Base-by-base conservation (phyloP, 2,329 filamentous ascomycete species). In the Colletotrichum sp. region DNA sequence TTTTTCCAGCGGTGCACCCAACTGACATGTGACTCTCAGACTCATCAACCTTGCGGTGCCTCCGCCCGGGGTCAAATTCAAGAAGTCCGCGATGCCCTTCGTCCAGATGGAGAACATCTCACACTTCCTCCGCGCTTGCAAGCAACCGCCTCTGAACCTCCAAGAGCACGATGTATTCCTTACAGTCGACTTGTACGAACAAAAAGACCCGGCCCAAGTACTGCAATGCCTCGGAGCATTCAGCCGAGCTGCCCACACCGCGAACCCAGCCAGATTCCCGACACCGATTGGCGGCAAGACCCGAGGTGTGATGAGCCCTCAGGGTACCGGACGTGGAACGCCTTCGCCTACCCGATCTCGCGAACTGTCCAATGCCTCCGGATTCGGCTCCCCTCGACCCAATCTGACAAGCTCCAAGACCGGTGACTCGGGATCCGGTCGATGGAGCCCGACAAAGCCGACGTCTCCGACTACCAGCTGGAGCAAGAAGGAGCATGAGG, bases 71-170 rank as follows among this genome's bases (percentile, higher is more conserved):
- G 91, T 98, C 86, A 95, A 94, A 84, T 99, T 94, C 90, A 99
- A 99, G 87, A 90, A 94, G 82, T 98, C 96, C 1, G 87, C 92
- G 55, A 99, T 99, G 96, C 97, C 97, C 0, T 99, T 99, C 83
- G 96, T 99, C 55, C 97, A 99, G 86, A 99, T 99, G 96, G 97
- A 99, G 85, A 99, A 99, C 84, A 98, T 99, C 82, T 98, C 96
- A 6, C 95, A 98, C 83, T 99, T 98, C 86, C 92, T 99, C 70
- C 93, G 92, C 82, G 96, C 95, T 76, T 98, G 96, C 88, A 95
- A 98, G 85, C 88, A 91, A 67, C 92, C 95, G 30, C 97, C 97
- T 1, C 88, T 99, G 69, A 96, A 93, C 85, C 92, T 99, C 76
- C 96, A 95, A 74, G 93, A 96, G 62, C 97, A 99, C 87, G 97